These are phyloP conservation scores for Botryotinia calthae DNA, from an alignment of 2,329 filamentous ascomycete genomes.

Conservation along the genomic window DNA sequence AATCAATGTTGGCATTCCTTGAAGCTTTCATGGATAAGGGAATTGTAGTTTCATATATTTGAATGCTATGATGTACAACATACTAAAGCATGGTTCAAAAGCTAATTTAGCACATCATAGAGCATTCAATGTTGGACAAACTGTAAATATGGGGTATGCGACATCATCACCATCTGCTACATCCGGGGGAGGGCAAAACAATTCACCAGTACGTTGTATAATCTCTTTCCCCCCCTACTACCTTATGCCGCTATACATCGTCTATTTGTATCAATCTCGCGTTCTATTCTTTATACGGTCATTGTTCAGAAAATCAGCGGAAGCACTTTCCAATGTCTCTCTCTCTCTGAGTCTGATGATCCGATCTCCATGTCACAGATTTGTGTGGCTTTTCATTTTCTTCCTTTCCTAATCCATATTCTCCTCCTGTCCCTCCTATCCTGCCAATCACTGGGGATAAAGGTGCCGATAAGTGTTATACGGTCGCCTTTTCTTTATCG, in stretches of 20 bases:
- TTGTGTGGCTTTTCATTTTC: not conserved
- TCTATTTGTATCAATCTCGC: not conserved
- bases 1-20: not conserved
- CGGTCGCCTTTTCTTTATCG: slow-evolving; percentile 5
- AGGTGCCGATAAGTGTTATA: slow-evolving; percentile 5
- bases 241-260: not conserved
- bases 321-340: slow-evolving; percentile 11
- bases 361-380: not conserved
- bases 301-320: not conserved
- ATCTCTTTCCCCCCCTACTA: not conserved
- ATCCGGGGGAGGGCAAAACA: slow-evolving; percentile 58
- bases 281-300: slow-evolving; percentile 15
- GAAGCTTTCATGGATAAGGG: not conserved
- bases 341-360: slow-evolving; percentile 16
- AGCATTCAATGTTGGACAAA: slow-evolving; percentile 36
- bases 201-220: slow-evolving; percentile 52
- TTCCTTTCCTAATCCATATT: not conserved
- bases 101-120: slow-evolving; percentile 32
- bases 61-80: slow-evolving; percentile 8
- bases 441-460: not conserved
- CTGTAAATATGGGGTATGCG: slow-evolving; percentile 50
- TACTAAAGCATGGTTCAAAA: slow-evolving; percentile 14
- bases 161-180: slow-evolving; percentile 60
- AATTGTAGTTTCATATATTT: slow-evolving; percentile 11
- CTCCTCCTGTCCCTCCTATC: slow-evolving; percentile 5